Percentiles rank a stretch among this genome's conserved stretches.
Conservation (phyloP, 1,284 basidiomycete species). For the Ustilago lituana region DNA sequence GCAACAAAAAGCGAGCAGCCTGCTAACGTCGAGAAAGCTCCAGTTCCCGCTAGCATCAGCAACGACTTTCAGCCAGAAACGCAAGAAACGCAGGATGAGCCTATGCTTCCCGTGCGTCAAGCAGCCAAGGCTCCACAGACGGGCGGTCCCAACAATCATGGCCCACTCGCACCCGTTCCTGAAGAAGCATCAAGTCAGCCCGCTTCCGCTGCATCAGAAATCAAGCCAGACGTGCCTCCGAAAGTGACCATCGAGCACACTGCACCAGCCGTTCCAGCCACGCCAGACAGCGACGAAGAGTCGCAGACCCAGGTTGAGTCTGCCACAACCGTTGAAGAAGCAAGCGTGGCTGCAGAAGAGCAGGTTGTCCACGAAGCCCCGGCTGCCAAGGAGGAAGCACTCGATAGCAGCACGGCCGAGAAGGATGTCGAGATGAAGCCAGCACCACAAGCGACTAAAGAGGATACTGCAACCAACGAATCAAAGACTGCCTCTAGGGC, state of each 20-base stretch:
- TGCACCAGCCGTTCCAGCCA: too few relatives aligned
- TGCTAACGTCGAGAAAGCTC: neutral
- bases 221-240: too few relatives aligned
- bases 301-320: constrained; percentile 33
- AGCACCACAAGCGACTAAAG: too few relatives aligned
- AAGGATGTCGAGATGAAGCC: neutral
- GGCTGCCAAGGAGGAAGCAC: neutral
- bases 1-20: neutral
- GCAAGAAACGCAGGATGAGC: constrained; percentile 30
- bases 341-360: neutral
- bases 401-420: neutral
- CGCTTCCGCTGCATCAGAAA: too few relatives aligned
- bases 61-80: neutral
- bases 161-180: neutral
- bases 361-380: neutral
- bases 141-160: neutral
- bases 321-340: neutral
- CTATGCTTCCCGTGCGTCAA: constrained; percentile 16
- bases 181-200: too few relatives aligned
- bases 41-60: neutral
- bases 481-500: too few relatives aligned
- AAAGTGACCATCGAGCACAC: too few relatives aligned
- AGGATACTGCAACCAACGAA: too few relatives aligned
- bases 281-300: too few relatives aligned
- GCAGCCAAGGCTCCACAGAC: neutral